phyloP scores from a whole-genome alignment of 2,329 filamentous ascomycete genomes.

The Trichoderma koningii region DNA sequence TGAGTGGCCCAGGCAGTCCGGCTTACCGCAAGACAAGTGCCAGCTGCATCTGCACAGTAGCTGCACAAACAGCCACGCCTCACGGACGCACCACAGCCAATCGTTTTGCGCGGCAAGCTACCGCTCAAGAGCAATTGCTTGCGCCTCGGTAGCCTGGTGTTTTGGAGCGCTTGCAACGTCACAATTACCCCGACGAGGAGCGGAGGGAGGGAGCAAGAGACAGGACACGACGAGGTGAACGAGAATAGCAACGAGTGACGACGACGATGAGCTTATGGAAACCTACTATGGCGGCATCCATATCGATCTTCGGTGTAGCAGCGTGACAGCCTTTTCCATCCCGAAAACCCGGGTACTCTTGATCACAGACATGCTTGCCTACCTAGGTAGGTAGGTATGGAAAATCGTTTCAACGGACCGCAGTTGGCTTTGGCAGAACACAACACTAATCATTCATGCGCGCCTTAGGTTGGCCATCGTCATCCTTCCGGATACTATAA shows the following conservation, averaged over 20 bases:
- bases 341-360: conserved; percentile 3
- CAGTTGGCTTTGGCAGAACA: neutral
- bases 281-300: neutral
- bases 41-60: neutral
- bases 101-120: conserved; percentile 18
- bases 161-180: conserved; percentile 21
- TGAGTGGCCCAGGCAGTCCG: conserved; percentile 6
- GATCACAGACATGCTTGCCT: neutral
- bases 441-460: neutral
- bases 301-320: neutral
- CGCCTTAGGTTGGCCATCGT: neutral
- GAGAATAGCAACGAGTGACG: conserved; percentile 20
- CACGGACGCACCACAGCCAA: conserved; percentile 21
- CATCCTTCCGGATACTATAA: neutral
- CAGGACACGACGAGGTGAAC: conserved; percentile 1
- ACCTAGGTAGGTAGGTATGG: neutral
- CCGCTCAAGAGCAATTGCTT: conserved; percentile 2
- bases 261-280: neutral
- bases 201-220: neutral
- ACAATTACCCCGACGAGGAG: neutral
- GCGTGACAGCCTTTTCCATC: neutral
- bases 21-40: neutral
- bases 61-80: conserved; percentile 17
- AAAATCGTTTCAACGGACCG: neutral
- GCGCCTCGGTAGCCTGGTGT: conserved; percentile 5